phyloP scores from a whole-genome alignment of 2,329 filamentous ascomycete species.

The Didymella sp. region DNA sequence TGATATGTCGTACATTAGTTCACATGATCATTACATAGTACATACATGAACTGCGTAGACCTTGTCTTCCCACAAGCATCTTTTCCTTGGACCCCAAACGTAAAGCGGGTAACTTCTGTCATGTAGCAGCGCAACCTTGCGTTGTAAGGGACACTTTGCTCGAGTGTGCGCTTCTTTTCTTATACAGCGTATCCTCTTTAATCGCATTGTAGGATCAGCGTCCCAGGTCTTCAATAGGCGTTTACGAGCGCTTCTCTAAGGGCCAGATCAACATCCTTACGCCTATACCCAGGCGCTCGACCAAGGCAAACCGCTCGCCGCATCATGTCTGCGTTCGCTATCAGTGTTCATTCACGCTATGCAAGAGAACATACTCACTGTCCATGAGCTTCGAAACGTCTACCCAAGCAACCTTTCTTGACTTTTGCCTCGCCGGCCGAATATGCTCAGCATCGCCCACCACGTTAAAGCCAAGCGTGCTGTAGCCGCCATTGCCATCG shows the following conservation, averaged over 20 bases:
- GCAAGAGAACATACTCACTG: slow-evolving; percentile 44
- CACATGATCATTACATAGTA: not conserved
- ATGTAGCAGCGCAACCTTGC: not conserved
- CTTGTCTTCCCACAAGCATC: not conserved
- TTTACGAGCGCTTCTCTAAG: slow-evolving; percentile 46
- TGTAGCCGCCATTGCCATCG: slow-evolving; percentile 15
- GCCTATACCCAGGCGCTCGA: slow-evolving; percentile 54
- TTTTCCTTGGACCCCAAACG: slow-evolving; percentile 3
- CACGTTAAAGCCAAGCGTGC: slow-evolving; percentile 23
- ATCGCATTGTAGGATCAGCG: not conserved
- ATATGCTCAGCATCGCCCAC: slow-evolving; percentile 27
- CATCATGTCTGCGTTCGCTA: slow-evolving; percentile 41
- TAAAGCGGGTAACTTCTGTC: not conserved
- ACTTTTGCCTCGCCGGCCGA: slow-evolving; percentile 32
- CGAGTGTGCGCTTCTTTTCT: not conserved
- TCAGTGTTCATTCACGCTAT: slow-evolving; percentile 28
- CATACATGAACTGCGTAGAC: not conserved
- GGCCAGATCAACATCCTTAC: slow-evolving; percentile 53
- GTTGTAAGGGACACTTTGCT: not conserved
- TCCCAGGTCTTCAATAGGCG: slow-evolving; percentile 20
- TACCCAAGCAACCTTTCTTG: slow-evolving; percentile 50
- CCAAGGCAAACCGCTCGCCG: slow-evolving; percentile 53
- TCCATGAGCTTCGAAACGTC: slow-evolving; percentile 55
- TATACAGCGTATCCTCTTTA: not conserved
- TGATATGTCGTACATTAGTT: not conserved